These are phyloP conservation scores for Phytophthora sojae DNA, from an alignment of 352 stramenopile species.

Conservation along the genomic window DNA sequence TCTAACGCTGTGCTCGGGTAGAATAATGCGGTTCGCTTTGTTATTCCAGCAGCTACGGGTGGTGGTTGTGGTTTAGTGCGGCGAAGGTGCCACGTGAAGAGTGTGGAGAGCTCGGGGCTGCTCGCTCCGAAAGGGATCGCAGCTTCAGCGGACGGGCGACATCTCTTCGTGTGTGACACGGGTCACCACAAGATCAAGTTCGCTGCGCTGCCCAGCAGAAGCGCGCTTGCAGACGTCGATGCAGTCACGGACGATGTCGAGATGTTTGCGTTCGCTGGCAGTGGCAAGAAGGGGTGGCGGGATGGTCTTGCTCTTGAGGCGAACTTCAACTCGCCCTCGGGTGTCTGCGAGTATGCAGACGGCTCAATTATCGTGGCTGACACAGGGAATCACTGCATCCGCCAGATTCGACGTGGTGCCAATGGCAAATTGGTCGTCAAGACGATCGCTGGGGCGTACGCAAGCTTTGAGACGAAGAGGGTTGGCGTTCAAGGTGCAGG, in stretches of 20 bases:
- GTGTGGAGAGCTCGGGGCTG: constrained; percentile 40
- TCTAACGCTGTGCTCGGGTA: constrained; percentile 13
- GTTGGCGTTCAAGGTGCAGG: neutral
- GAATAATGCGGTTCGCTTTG: constrained; percentile 55
- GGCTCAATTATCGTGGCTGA: constrained; percentile 54
- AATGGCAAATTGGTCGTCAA: constrained; percentile 41
- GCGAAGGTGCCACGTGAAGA: constrained; percentile 29
- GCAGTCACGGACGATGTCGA: constrained; percentile 32
- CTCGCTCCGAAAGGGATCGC: constrained; percentile 55
- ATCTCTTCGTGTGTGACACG: constrained; percentile 65
- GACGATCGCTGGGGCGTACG: constrained; percentile 44
- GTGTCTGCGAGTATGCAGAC: constrained; percentile 48
- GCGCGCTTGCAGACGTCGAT: constrained; percentile 21
- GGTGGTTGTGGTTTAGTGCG: neutral
- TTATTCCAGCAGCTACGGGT: constrained; percentile 10
- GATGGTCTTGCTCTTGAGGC: constrained; percentile 50
- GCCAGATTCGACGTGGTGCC: constrained; percentile 37
- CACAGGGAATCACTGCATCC: constrained; percentile 67
- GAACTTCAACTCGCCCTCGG: constrained; percentile 52
- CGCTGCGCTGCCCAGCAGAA: constrained; percentile 42
- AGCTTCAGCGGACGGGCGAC: constrained; percentile 44
- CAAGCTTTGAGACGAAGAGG: constrained; percentile 6
- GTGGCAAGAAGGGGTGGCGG: constrained; percentile 48
- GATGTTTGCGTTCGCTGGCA: constrained; percentile 56
- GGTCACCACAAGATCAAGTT: constrained; percentile 66